phyloP scores from a whole-genome alignment of 2,329 filamentous ascomycete species.

The Ceratocystis papillata region DNA sequence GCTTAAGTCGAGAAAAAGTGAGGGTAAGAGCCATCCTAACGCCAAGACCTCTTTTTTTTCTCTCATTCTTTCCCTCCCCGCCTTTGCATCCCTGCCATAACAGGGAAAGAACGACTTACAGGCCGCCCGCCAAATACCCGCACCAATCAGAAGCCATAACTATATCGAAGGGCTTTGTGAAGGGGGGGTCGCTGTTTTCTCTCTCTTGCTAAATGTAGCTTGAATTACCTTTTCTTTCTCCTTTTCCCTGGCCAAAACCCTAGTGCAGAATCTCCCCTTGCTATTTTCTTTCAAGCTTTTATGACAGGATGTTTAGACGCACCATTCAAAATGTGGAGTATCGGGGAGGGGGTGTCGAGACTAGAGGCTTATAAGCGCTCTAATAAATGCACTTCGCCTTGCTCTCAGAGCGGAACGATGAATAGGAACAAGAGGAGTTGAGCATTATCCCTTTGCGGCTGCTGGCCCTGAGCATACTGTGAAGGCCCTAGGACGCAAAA shows the following conservation, averaged over 20 bases:
- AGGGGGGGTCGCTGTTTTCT: background rate
- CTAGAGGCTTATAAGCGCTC: conserved; percentile 5
- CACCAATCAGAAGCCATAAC: background rate
- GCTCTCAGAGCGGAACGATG: background rate
- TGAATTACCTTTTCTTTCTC: background rate
- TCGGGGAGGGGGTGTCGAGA: background rate
- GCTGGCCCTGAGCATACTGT: background rate
- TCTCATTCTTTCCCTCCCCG: background rate
- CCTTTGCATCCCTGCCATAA: background rate
- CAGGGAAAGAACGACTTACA: conserved; percentile 3
- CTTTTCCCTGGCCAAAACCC: background rate
- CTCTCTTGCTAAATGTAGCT: background rate
- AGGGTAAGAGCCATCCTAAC: background rate
- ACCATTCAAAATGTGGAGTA: conserved; percentile 7
- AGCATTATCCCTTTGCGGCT: conserved; percentile 1
- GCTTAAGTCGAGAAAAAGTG: conserved; percentile 10
- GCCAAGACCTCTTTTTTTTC: background rate
- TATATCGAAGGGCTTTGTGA: background rate
- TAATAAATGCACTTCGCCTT: conserved; percentile 23
- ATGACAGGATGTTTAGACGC: conserved; percentile 3
- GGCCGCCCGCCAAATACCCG: background rate
- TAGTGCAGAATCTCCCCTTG: background rate
- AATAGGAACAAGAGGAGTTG: background rate
- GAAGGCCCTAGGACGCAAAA: background rate
- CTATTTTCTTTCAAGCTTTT: conserved; percentile 1